A percentile compares a stretch with the other conserved stretches of the same genome.
phyloP scores from a whole-genome alignment of 257 asterid species.

The Nemophila menziesii region DNA sequence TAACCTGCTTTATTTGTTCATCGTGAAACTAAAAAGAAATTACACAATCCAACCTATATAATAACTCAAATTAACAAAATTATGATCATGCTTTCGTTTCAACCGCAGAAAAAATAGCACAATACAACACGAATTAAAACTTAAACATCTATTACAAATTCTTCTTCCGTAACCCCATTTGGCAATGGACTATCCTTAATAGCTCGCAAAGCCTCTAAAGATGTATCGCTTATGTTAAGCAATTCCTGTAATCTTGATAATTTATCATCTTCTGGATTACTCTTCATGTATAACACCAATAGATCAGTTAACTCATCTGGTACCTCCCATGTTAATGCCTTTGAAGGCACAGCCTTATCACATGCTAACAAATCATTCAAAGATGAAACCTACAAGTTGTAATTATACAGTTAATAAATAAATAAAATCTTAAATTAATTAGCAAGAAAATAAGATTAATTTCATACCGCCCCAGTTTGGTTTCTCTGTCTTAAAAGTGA shows the following conservation, averaged over 20 bases:
- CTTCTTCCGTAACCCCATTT: conserved; percentile 38
- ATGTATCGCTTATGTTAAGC: conserved; percentile 65
- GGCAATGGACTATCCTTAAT: conserved; percentile 39
- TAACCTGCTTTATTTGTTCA: too few species aligned
- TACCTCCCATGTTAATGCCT: conserved; percentile 73
- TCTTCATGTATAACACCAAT: conserved; percentile 48
- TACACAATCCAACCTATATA: neutral
- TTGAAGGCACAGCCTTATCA: conserved; percentile 85
- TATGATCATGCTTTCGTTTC: neutral
- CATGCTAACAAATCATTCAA: conserved; percentile 85
- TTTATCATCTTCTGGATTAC: conserved; percentile 52
- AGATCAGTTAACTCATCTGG: conserved; percentile 71
- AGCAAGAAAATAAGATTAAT: conserved; percentile 5
- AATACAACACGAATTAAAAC: neutral
- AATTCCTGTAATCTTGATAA: conserved; percentile 62
- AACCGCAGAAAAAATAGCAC: neutral
- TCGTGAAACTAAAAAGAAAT: too few species aligned
- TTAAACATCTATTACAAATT: conserved; percentile 34
- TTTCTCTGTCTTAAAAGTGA: conserved; percentile 76
- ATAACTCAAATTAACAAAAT: conserved; percentile 1
- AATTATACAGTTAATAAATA: conserved; percentile 5
- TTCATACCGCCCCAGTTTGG: conserved; percentile 63
- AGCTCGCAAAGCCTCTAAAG: conserved; percentile 44
- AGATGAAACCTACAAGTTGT: conserved; percentile 53
- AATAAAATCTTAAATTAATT: neutral